These are phyloP conservation scores for Fusarium pseudocircinatum DNA, from an alignment of 2,329 filamentous ascomycete species.

Conservation along the genomic window DNA sequence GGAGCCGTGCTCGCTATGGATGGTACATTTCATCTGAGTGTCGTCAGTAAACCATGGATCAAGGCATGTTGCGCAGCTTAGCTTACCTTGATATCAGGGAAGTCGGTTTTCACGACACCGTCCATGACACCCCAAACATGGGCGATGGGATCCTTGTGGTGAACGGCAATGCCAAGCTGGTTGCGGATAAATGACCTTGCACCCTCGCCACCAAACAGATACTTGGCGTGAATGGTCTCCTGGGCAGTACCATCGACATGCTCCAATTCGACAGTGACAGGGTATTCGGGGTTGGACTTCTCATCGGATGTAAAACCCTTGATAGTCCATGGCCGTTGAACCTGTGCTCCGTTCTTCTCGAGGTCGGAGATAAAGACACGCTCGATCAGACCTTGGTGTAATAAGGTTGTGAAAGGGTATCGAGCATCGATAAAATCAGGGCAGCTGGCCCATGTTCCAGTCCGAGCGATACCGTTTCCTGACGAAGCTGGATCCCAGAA, in stretches of 20 bases:
- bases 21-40: conserved; percentile 74
- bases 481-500: conserved; percentile 74
- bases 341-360: conserved; percentile 65
- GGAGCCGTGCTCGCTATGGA: conserved; percentile 77
- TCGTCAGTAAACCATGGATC: conserved; percentile 53
- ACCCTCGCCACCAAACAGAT: conserved; percentile 77
- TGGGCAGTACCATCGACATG: conserved; percentile 77
- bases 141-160: conserved; percentile 74
- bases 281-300: conserved; percentile 70
- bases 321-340: conserved; percentile 74
- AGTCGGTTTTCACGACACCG: conserved; percentile 75
- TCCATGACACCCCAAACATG: conserved; percentile 83
- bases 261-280: conserved; percentile 80
- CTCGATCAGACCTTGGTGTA: conserved; percentile 79
- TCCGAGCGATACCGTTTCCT: conserved; percentile 68
- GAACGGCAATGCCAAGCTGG: conserved; percentile 75
- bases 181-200: conserved; percentile 73
- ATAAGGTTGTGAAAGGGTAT: conserved; percentile 75
- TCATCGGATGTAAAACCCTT: conserved; percentile 68
- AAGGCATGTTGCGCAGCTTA: background rate
- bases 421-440: conserved; percentile 82
- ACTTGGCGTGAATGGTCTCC: conserved; percentile 75
- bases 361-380: conserved; percentile 74
- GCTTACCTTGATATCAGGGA: conserved; percentile 77
- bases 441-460: conserved; percentile 85